phyloP scores from a whole-genome alignment of 2,329 filamentous ascomycete genomes.

The Fusarium compactum region DNA sequence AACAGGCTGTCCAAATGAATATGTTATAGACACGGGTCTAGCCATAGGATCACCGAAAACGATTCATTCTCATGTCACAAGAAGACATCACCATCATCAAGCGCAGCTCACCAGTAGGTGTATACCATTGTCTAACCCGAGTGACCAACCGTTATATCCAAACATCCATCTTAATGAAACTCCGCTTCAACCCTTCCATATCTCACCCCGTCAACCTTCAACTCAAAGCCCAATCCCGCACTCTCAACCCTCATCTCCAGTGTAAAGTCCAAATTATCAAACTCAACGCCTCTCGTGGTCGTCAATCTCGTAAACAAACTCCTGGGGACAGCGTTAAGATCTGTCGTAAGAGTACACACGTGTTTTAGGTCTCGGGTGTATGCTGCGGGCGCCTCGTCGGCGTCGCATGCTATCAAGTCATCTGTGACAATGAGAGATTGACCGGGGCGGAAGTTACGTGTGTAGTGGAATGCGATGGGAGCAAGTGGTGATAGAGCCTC shows the following conservation, averaged over 20 bases:
- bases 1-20: neutral
- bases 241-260: constrained; percentile 87
- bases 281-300: constrained; percentile 83
- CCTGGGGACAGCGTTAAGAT: constrained; percentile 79
- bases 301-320: constrained; percentile 80
- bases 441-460: constrained; percentile 83
- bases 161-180: constrained; percentile 64
- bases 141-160: neutral
- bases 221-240: constrained; percentile 79
- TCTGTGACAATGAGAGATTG: constrained; percentile 84
- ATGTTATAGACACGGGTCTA: neutral
- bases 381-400: constrained; percentile 72
- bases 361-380: constrained; percentile 73
- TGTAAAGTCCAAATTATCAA: constrained; percentile 85
- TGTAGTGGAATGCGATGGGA: constrained; percentile 87
- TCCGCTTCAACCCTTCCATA: constrained; percentile 84
- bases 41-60: too few relatives aligned
- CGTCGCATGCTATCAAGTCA: constrained; percentile 81
- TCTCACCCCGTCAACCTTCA: constrained; percentile 81
- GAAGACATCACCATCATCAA: neutral
- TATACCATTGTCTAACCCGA: constrained; percentile 14
- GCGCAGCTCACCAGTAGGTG: neutral
- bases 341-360: constrained; percentile 85
- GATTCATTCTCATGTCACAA: too few relatives aligned
- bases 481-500: constrained; percentile 79